phyloP scores from a whole-genome alignment of 2,329 filamentous ascomycete species.

The Aureobasidium sp. region DNA sequence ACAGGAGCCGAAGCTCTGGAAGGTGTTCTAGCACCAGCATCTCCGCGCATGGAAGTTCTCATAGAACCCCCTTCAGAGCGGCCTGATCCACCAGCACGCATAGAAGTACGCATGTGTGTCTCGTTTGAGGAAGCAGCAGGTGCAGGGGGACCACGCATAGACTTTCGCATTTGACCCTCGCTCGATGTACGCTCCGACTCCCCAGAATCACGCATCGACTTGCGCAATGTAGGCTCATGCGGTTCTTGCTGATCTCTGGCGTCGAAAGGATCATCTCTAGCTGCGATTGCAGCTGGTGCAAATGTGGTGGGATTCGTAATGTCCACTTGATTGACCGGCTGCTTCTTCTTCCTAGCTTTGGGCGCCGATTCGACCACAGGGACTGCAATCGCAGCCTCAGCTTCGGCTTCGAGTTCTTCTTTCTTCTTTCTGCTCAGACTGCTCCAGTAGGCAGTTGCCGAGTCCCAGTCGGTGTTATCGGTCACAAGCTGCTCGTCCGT shows the following conservation, averaged over 20 bases:
- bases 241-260: neutral
- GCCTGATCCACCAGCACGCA: conserved; percentile 26
- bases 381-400: conserved; percentile 24
- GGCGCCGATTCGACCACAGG: conserved; percentile 35
- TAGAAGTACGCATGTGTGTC: conserved; percentile 29
- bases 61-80: conserved; percentile 16
- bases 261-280: conserved; percentile 1
- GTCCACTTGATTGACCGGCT: conserved; percentile 19
- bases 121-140: conserved; percentile 15
- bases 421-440: conserved; percentile 55
- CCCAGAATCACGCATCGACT: conserved; percentile 21
- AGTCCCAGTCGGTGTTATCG: conserved; percentile 52
- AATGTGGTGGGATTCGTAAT: conserved; percentile 12
- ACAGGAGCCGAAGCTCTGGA: conserved; percentile 12
- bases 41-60: conserved; percentile 21
- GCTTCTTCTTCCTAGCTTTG: conserved; percentile 36
- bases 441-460: conserved; percentile 62
- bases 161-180: conserved; percentile 28
- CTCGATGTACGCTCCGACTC: conserved; percentile 10
- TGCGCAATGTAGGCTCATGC: conserved; percentile 30
- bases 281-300: neutral
- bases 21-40: conserved; percentile 14
- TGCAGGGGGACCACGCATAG: conserved; percentile 25
- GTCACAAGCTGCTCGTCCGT: conserved; percentile 4
- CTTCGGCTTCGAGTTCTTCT: conserved; percentile 52